Conservation (phyloP, 768 basidiomycete species). For the Lepiota subincarnata region DNA sequence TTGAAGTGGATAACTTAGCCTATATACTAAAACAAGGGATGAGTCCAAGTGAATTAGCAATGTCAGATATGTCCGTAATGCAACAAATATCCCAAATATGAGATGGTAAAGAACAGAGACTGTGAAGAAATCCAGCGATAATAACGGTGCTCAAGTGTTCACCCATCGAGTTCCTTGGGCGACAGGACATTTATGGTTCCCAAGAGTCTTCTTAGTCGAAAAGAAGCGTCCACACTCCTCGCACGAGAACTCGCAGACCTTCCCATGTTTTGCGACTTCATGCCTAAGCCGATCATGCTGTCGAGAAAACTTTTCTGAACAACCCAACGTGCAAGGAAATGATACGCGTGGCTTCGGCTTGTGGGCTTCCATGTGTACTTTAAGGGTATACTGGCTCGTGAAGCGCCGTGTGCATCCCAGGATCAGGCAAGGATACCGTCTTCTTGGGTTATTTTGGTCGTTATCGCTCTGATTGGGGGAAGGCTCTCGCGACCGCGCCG, state of each 20-base stretch:
- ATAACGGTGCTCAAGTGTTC: constrained; percentile 20
- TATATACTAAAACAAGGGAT: neutral
- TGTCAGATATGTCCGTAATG: constrained; percentile 2
- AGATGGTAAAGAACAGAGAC: constrained; percentile 5
- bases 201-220: constrained; percentile 47
- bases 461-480: constrained; percentile 30
- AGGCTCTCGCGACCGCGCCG: constrained; percentile 26
- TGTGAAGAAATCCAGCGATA: neutral
- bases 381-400: constrained; percentile 50
- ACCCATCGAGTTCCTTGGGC: constrained; percentile 48
- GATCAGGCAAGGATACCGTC: constrained; percentile 46
- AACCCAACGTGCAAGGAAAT: constrained; percentile 52
- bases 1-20: neutral
- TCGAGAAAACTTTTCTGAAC: constrained; percentile 49
- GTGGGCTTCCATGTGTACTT: constrained; percentile 53
- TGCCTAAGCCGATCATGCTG: constrained; percentile 56
- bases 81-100: constrained; percentile 8
- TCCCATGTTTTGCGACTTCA: constrained; percentile 55
- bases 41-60: neutral
- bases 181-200: constrained; percentile 54
- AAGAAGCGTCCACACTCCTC: constrained; percentile 51
- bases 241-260: constrained; percentile 51
- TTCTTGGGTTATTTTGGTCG: constrained; percentile 28
- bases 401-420: constrained; percentile 45
- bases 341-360: constrained; percentile 45